Base-by-base conservation (phyloP, 179 eudicot genomes). In the Amaranthus tricolor region DNA sequence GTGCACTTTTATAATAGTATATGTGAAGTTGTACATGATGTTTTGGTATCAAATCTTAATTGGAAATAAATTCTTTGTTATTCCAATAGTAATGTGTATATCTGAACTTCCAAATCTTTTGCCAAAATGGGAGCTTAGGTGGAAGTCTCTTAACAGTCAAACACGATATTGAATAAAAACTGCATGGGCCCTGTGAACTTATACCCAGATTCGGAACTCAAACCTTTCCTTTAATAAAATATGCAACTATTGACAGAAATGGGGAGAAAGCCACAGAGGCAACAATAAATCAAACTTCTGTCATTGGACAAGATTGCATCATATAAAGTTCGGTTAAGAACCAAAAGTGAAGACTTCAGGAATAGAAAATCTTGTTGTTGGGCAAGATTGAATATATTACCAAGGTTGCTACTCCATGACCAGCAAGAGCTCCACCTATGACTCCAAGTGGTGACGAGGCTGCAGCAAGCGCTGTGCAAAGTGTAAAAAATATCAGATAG, bases 371-470 rank as follows among this genome's bases (percentile, higher is more conserved):
- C 50, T 21, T 57, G 54, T 44, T 10, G 40, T 9, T 70, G 7
- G 54, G 74, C 54, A 54, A 45, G 52, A 45, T 44, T 0, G 7
- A 61, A 52, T 45, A 9, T 24, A 62, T 81, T 87, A 93, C 98
- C 98, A 90, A 83, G 70, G 98, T 91, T 74, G 98, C 97, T 56
- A 72, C 88, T 82, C 93, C 98, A 82, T 93, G 98, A 76, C 98
- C 98, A 73, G 93, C 98, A 58, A 93, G 79, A 45, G 98, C 94
- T 72, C 98, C 98, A 17, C 90, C 94, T 55, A 94, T 84, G 76
- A 94, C 98, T 78, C 98, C 98, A 82, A 92, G 96, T 70, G 98
- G 98, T 15, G 98, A 94, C 66, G 98, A 86, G 61, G 98, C 94
- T 24, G 98, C 97, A 70, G 98, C 97, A 74, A 94, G 89, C 58